These are phyloP conservation scores for Spergularia azorica DNA, from an alignment of 179 eudicot species.

Conservation along the genomic window DNA sequence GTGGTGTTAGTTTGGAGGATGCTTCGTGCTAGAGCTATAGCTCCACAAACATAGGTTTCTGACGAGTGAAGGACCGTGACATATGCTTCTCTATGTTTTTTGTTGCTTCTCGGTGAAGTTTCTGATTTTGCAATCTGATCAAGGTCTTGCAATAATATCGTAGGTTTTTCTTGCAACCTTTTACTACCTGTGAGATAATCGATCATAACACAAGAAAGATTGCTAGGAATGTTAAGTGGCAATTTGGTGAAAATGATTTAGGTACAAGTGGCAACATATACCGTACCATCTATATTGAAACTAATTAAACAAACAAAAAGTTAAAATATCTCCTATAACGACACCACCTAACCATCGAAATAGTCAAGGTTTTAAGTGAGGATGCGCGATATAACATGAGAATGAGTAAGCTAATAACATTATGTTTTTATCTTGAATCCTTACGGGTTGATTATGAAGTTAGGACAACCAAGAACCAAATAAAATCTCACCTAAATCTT, in stretches of 20 bases:
- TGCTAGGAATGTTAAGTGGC: not conserved
- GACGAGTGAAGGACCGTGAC: constrained; percentile 78
- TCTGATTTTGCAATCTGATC: not conserved
- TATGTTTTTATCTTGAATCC: too few species aligned
- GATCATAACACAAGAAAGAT: too few species aligned
- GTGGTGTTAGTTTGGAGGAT: constrained; percentile 65
- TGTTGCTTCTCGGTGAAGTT: not conserved
- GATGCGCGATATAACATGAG: too few species aligned
- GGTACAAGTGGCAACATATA: too few species aligned
- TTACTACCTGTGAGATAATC: constrained; percentile 22
- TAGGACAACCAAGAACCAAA: too few species aligned
- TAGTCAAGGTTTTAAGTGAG: too few species aligned
- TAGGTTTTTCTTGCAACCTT: constrained; percentile 13
- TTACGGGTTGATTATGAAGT: too few species aligned
- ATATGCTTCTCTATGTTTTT: constrained; percentile 59
- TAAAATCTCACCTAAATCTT: constrained; percentile 14
- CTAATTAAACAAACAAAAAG: too few species aligned
- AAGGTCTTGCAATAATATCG: not conserved
- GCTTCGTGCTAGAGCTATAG: constrained; percentile 81
- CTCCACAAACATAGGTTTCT: constrained; percentile 84
- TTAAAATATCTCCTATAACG: too few species aligned
- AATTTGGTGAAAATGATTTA: not conserved
- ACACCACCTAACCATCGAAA: too few species aligned
- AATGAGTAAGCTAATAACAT: too few species aligned
- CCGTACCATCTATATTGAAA: too few species aligned